phyloP scores from a whole-genome alignment of 2,329 filamentous ascomycete genomes.

The Tolypocladium amazonense region DNA sequence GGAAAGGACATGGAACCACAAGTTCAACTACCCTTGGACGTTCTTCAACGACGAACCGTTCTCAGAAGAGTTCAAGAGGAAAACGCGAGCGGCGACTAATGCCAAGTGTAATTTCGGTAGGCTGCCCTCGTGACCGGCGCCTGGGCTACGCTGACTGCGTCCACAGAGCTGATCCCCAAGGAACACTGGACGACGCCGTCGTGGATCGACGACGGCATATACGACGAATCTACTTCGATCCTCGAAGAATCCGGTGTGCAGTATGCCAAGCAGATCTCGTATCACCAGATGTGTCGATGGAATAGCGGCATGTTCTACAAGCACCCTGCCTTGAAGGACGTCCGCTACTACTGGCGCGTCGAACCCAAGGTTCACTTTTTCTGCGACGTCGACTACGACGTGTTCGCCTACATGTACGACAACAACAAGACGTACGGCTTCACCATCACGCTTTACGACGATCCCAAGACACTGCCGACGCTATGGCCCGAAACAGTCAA shows the following conservation, averaged over 20 bases:
- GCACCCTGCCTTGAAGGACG: slow-evolving; percentile 73
- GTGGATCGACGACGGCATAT: slow-evolving; percentile 87
- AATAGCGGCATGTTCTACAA: slow-evolving; percentile 98
- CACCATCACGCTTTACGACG: slow-evolving; percentile 94
- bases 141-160: not conserved
- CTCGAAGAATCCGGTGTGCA: slow-evolving; percentile 79
- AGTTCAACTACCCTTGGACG: slow-evolving; percentile 99
- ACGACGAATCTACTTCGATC: slow-evolving; percentile 71
- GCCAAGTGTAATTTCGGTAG: slow-evolving; percentile 78
- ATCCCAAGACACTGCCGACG: slow-evolving; percentile 71
- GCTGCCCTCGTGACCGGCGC: slow-evolving; percentile 5
- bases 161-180: slow-evolving; percentile 71
- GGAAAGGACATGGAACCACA: slow-evolving; percentile 91
- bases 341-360: slow-evolving; percentile 95
- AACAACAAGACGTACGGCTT: slow-evolving; percentile 99
- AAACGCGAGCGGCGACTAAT: slow-evolving; percentile 73
- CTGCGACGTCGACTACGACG: slow-evolving; percentile 96
- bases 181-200: slow-evolving; percentile 88
- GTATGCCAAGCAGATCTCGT: slow-evolving; percentile 80
- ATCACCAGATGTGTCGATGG: slow-evolving; percentile 99
- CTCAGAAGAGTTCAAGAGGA: slow-evolving; percentile 80
- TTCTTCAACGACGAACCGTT: slow-evolving; percentile 98
- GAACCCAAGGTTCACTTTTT: slow-evolving; percentile 99
- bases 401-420: slow-evolving; percentile 96
- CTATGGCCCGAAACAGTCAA: slow-evolving; percentile 95